These are phyloP conservation scores for Lagenidium sp. DNA, from an alignment of 352 stramenopile species.

Conservation along the genomic window DNA sequence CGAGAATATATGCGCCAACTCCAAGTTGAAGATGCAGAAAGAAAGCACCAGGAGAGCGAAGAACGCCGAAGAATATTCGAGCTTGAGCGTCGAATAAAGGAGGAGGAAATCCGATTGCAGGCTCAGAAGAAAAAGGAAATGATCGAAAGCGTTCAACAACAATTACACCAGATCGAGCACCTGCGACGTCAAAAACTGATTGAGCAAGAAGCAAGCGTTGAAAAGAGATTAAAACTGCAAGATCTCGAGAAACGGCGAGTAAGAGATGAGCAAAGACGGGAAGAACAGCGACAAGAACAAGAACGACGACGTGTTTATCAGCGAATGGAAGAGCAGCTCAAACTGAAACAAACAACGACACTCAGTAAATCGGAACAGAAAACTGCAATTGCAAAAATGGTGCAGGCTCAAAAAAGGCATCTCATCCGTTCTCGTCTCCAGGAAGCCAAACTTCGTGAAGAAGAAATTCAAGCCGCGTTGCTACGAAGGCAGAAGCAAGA, in stretches of 20 bases:
- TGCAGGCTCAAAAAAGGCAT: constrained; percentile 46
- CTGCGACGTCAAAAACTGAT: constrained; percentile 33
- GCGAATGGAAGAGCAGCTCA: constrained; percentile 49
- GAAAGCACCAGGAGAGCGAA: constrained; percentile 53
- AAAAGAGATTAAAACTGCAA: constrained; percentile 25
- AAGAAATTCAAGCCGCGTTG: constrained; percentile 62
- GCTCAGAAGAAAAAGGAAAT: constrained; percentile 44
- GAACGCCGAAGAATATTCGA: constrained; percentile 28
- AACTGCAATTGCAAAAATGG: constrained; percentile 25
- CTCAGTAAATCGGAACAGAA: constrained; percentile 50
- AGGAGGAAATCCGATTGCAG: constrained; percentile 39
- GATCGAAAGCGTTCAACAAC: constrained; percentile 49
- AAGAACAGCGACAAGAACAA: constrained; percentile 37
- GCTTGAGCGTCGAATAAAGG: constrained; percentile 17
- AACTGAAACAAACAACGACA: constrained; percentile 29
- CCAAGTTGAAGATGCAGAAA: constrained; percentile 39
- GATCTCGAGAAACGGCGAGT: constrained; percentile 43
- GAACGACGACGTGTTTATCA: constrained; percentile 44
- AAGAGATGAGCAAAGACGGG: constrained; percentile 33
- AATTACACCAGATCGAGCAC: constrained; percentile 45
- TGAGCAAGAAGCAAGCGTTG: constrained; percentile 37
- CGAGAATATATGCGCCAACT: constrained; percentile 35
- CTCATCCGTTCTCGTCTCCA: constrained; percentile 36
- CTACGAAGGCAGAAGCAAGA: constrained; percentile 54
- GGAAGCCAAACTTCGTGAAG: constrained; percentile 68